Percentiles rank a stretch among this genome's conserved stretches.
Evolutionary conservation across 2,329 filamentous ascomycete species (phyloP).

Genomic region (Dactylella cylindrospora): DNA sequence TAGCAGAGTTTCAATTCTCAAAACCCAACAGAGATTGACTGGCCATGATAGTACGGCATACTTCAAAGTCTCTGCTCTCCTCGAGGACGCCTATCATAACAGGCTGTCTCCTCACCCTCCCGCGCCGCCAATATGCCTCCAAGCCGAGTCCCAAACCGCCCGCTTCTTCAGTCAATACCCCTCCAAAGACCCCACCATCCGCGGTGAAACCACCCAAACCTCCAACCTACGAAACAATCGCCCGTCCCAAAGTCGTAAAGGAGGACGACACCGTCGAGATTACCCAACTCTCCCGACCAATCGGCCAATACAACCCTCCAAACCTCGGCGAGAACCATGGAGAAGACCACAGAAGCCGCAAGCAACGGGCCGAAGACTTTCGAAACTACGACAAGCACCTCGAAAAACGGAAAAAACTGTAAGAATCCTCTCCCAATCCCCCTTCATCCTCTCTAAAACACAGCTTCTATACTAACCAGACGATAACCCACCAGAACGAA

Average conservation of each 20-base stretch:
- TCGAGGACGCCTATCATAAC: conserved; percentile 1
- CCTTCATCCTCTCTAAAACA: background rate
- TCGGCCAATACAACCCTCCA: conserved; percentile 77
- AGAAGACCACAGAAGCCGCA: conserved; percentile 66
- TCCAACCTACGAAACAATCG: conserved; percentile 20
- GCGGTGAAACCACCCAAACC: background rate
- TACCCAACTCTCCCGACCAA: conserved; percentile 66
- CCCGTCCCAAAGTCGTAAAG: conserved; percentile 19
- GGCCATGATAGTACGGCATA: conserved; percentile 31
- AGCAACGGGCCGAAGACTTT: conserved; percentile 75
- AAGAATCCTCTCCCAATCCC: conserved; percentile 49
- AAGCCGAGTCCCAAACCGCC: conserved; percentile 9
- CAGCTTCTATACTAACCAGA: conserved; percentile 12
- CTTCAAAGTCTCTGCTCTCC: conserved; percentile 10
- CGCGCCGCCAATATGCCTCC: conserved; percentile 20
- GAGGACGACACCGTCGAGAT: conserved; percentile 6
- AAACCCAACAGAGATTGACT: background rate
- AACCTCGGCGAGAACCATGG: conserved; percentile 78
- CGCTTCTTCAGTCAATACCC: conserved; percentile 1
- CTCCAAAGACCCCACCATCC: conserved; percentile 17
- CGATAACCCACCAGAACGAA: conserved; percentile 60
- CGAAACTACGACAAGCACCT: conserved; percentile 84
- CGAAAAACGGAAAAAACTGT: conserved; percentile 73
- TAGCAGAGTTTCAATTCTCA: conserved; percentile 5
- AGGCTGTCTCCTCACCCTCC: background rate